Evolutionary conservation across 208 protist species (phyloP).

Genomic region (Leishmania martiniquensis): DNA sequence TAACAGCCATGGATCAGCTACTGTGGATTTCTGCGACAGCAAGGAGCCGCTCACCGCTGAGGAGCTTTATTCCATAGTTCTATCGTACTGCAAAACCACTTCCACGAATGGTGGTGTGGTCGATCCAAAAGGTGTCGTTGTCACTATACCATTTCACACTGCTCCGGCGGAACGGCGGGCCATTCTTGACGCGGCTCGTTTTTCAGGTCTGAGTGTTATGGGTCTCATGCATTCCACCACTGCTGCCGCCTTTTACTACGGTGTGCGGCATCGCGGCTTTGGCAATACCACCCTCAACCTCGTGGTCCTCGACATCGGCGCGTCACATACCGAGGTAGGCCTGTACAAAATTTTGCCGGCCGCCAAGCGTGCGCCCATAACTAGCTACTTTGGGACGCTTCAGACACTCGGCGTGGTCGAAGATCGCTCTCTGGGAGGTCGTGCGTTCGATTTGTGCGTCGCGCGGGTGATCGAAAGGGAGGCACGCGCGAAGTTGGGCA

Average conservation of each 20-base stretch:
- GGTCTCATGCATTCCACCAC: constrained; percentile 93
- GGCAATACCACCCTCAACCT: constrained; percentile 69
- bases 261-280: constrained; percentile 80
- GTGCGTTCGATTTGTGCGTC: constrained; percentile 91
- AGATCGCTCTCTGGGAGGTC: constrained; percentile 85
- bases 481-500: constrained; percentile 75
- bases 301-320: constrained; percentile 89
- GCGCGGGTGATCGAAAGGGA: constrained; percentile 87
- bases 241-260: constrained; percentile 90
- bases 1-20: constrained; percentile 44
- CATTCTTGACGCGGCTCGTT: constrained; percentile 88
- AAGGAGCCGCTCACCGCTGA: constrained; percentile 76
- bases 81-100: constrained; percentile 68
- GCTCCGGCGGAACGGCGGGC: constrained; percentile 75
- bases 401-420: constrained; percentile 69
- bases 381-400: constrained; percentile 72
- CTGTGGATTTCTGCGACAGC: constrained; percentile 52
- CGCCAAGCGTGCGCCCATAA: constrained; percentile 24
- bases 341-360: constrained; percentile 84
- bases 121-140: constrained; percentile 70
- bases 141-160: constrained; percentile 93
- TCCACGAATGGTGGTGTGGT: constrained; percentile 53
- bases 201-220: constrained; percentile 83
- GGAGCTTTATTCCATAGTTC: constrained; percentile 89
- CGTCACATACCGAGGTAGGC: constrained; percentile 87